A percentile compares a stretch with the other conserved stretches of the same genome.
Conservation (phyloP, 345 rosid species). For the Bruguiera sexangula region DNA sequence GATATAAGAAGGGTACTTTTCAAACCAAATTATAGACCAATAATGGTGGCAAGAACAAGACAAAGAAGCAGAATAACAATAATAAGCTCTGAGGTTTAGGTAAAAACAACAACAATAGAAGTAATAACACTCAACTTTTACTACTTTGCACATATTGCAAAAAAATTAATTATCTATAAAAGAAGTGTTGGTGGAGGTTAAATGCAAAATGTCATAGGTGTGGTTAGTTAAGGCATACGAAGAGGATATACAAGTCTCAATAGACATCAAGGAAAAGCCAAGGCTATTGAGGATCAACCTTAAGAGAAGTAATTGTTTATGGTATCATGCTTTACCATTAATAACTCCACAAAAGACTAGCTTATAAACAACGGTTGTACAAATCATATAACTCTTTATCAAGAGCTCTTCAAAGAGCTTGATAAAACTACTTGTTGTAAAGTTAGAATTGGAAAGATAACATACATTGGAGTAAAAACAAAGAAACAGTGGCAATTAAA, state of each 20-base stretch:
- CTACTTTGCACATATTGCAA: neutral
- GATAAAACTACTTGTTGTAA: neutral
- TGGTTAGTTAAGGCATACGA: neutral
- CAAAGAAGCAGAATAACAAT: neutral
- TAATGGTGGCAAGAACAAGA: neutral
- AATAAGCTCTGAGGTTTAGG: neutral
- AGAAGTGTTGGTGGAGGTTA: neutral
- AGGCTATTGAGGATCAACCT: neutral
- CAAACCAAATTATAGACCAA: neutral
- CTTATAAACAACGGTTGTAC: too few relatives aligned
- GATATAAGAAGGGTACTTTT: neutral
- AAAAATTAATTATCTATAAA: neutral
- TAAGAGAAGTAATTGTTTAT: too few relatives aligned
- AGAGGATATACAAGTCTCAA: neutral
- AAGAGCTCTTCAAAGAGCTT: too few relatives aligned
- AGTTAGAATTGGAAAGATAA: neutral
- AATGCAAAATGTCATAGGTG: neutral
- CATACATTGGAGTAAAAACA: too few relatives aligned
- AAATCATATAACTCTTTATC: too few relatives aligned
- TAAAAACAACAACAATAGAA: neutral
- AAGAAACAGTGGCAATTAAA: too few relatives aligned
- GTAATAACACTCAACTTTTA: neutral
- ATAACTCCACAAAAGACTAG: too few relatives aligned
- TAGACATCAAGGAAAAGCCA: neutral
- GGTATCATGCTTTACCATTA: too few relatives aligned